Conservation (phyloP, 192 early-diverging fungal species). For the Entomortierella chlamydospora region DNA sequence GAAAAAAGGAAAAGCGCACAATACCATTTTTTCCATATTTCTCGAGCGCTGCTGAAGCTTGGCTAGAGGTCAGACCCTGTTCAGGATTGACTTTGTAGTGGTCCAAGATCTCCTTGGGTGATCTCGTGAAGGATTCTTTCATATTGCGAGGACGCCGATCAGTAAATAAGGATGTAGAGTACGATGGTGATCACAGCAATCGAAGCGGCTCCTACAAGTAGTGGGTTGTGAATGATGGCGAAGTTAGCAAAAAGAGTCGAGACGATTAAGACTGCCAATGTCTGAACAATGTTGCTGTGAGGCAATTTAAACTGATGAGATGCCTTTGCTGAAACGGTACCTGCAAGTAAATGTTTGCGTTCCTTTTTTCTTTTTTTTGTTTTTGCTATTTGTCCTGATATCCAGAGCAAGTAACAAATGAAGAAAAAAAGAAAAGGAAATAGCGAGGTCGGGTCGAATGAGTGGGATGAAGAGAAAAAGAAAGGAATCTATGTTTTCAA, state of each 20-base stretch:
- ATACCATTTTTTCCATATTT: slow-evolving; percentile 86
- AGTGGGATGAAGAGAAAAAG: background rate
- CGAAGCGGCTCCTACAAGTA: background rate
- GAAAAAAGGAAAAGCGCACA: slow-evolving; percentile 1
- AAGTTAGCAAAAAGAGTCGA: background rate
- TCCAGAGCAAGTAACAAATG: background rate
- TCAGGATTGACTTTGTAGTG: slow-evolving; percentile 73
- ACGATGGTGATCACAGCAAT: background rate
- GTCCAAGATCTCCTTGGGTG: slow-evolving; percentile 72
- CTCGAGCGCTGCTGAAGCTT: slow-evolving; percentile 69
- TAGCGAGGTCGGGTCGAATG: background rate
- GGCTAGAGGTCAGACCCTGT: slow-evolving; percentile 72
- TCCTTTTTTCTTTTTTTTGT: background rate
- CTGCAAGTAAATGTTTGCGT: too few relatives aligned
- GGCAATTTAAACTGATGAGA: too few relatives aligned
- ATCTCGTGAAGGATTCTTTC: slow-evolving; percentile 74
- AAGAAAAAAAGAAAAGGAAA: slow-evolving; percentile 1
- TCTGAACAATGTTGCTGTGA: background rate
- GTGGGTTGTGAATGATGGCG: background rate
- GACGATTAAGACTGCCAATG: background rate
- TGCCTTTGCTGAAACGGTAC: too few relatives aligned
- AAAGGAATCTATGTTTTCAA: background rate
- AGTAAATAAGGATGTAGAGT: background rate
- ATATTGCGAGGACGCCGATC: slow-evolving; percentile 49
- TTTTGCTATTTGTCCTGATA: background rate